Evolutionary conservation across 306 rosid genomes (phyloP).

Genomic region (Urtica urens): DNA sequence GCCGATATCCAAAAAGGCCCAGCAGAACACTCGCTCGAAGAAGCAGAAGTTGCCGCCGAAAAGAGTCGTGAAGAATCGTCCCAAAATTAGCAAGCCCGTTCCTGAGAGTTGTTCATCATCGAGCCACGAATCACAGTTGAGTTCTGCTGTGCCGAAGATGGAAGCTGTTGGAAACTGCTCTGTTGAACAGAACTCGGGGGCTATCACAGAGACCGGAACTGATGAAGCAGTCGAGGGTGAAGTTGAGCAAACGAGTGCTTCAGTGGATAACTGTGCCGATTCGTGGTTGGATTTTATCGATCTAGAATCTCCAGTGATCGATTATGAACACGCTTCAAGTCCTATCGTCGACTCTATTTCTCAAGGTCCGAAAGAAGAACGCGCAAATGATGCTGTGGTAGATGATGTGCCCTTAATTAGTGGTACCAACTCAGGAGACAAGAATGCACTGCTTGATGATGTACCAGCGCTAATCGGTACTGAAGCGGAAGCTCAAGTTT

Average conservation of each 20-base stretch:
- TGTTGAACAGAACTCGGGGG: constrained; percentile 24
- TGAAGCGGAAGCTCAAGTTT: constrained; percentile 32
- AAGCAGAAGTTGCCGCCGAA: constrained; percentile 63
- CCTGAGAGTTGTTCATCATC: too few species aligned
- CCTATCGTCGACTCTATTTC: constrained; percentile 22
- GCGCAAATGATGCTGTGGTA: constrained; percentile 27
- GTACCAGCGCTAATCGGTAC: constrained; percentile 23
- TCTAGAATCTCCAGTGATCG: constrained; percentile 22
- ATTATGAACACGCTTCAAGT: too few species aligned
- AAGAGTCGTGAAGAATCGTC: constrained; percentile 46
- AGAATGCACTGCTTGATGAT: constrained; percentile 21
- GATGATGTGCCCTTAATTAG: constrained; percentile 22
- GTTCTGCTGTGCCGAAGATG: constrained; percentile 23
- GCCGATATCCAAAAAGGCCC: constrained; percentile 48
- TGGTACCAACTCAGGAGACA: constrained; percentile 31
- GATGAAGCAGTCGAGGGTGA: constrained; percentile 34
- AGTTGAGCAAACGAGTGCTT: constrained; percentile 28
- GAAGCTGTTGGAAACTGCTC: constrained; percentile 24
- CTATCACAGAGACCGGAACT: constrained; percentile 33
- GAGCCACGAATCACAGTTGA: constrained; percentile 28
- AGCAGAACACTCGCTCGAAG: constrained; percentile 38
- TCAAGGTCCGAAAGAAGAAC: too few species aligned
- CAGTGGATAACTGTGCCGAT: constrained; percentile 26
- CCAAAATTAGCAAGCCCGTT: constrained; percentile 34
- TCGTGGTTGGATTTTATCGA: constrained; percentile 80